These are phyloP conservation scores for Solanum pinnatisectum DNA, from an alignment of 257 asterid species.

Conservation along the genomic window DNA sequence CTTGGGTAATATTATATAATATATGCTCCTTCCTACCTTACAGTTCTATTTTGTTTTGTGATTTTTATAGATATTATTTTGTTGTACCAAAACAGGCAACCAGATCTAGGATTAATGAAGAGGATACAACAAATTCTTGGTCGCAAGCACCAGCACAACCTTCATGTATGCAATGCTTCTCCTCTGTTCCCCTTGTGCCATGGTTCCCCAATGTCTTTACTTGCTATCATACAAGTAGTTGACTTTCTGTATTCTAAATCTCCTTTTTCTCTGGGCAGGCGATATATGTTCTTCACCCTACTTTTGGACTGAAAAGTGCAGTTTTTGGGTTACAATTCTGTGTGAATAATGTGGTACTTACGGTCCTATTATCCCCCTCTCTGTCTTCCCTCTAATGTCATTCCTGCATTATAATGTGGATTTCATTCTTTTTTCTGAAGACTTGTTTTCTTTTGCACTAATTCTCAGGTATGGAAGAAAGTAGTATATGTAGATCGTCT, in stretches of 20 bases:
- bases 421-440: not conserved
- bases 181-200: not conserved
- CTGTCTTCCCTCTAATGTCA: not conserved
- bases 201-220: not conserved
- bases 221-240: not conserved
- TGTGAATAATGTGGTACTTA: slow-evolving; percentile 65
- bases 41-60: not conserved
- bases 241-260: not conserved
- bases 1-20: not conserved
- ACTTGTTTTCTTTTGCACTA: not conserved
- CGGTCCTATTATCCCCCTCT: not conserved
- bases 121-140: slow-evolving; percentile 90
- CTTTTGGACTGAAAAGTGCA: slow-evolving; percentile 83
- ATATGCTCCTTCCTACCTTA: not conserved
- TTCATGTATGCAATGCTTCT: slow-evolving; percentile 50
- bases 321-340: slow-evolving; percentile 64
- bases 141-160: slow-evolving; percentile 89
- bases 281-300: slow-evolving; percentile 89
- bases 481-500: slow-evolving; percentile 90
- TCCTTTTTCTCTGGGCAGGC: slow-evolving; percentile 32
- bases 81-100: slow-evolving; percentile 52
- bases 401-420: not conserved
- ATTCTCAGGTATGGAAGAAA: slow-evolving; percentile 84
- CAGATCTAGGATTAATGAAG: slow-evolving; percentile 94
- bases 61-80: not conserved